Evolutionary conservation across 2,329 filamentous ascomycete genomes (phyloP).

Genomic region (Phoma sp.): DNA sequence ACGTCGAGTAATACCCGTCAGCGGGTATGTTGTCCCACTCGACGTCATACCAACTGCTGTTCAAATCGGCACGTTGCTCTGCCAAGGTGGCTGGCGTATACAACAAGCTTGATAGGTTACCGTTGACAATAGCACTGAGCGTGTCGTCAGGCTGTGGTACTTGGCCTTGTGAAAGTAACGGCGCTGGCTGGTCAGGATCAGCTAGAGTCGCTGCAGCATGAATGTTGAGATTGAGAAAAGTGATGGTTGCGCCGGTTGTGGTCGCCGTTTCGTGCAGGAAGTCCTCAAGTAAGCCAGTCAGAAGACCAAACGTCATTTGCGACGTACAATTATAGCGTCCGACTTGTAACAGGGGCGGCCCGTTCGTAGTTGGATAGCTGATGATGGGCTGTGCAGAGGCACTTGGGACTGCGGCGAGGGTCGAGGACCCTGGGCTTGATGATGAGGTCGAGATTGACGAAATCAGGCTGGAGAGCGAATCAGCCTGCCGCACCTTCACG

Average conservation of each 20-base stretch:
- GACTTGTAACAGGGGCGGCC: constrained; percentile 50
- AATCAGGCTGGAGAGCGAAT: background rate
- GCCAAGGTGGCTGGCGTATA: constrained; percentile 61
- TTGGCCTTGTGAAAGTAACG: constrained; percentile 47
- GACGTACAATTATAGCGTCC: constrained; percentile 62
- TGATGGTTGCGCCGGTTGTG: constrained; percentile 60
- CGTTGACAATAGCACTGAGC: constrained; percentile 56
- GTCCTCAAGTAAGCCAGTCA: constrained; percentile 58
- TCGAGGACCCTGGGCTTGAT: background rate
- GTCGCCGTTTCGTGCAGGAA: constrained; percentile 62
- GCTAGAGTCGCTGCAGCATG: constrained; percentile 57
- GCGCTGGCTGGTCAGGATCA: constrained; percentile 50
- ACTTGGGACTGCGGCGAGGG: constrained; percentile 4
- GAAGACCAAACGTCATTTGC: constrained; percentile 56
- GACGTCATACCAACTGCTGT: constrained; percentile 62
- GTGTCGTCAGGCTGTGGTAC: constrained; percentile 55
- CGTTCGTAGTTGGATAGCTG: constrained; percentile 27
- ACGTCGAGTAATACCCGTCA: constrained; percentile 58
- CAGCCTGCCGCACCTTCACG: constrained; percentile 3
- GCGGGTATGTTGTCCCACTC: constrained; percentile 52
- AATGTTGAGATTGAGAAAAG: constrained; percentile 63
- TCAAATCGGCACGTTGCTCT: constrained; percentile 62
- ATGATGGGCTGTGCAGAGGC: constrained; percentile 20
- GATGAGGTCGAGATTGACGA: background rate
- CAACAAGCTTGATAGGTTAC: constrained; percentile 56